These are phyloP conservation scores for Mortierella sp. DNA, from an alignment of 371 early-diverging fungal genomes.

Conservation along the genomic window DNA sequence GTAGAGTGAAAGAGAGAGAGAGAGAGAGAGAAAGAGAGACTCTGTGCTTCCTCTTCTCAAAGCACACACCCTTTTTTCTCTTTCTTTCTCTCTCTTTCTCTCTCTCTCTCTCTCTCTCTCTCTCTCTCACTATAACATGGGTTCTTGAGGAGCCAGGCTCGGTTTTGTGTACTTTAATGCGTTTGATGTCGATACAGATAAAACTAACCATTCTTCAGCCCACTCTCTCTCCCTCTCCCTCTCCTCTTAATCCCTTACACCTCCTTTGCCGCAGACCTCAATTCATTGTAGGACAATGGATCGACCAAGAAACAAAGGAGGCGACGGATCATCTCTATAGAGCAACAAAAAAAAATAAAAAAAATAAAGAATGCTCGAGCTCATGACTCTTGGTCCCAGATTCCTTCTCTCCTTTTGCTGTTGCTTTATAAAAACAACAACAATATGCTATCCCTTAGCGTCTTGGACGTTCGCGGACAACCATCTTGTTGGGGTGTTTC, in stretches of 20 bases:
- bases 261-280: too few species aligned
- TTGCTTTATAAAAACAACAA: neutral
- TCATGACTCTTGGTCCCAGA: too few species aligned
- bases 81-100: neutral
- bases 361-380: too few species aligned
- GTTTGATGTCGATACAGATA: neutral
- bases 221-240: neutral
- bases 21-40: neutral
- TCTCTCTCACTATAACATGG: neutral
- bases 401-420: too few species aligned
- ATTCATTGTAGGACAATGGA: too few species aligned
- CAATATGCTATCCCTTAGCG: slow-evolving; percentile 55
- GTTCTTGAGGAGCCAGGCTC: neutral
- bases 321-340: too few species aligned
- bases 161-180: neutral
- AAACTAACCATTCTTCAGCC: neutral
- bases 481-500: slow-evolving; percentile 77
- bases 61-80: neutral
- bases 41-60: neutral
- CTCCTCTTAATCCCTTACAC: neutral
- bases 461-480: slow-evolving; percentile 82
- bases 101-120: neutral
- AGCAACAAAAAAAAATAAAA: too few species aligned
- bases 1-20: neutral
- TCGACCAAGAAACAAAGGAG: too few species aligned